Base-by-base conservation (phyloP, 2,329 filamentous ascomycete species). In the Xylaria sp. region DNA sequence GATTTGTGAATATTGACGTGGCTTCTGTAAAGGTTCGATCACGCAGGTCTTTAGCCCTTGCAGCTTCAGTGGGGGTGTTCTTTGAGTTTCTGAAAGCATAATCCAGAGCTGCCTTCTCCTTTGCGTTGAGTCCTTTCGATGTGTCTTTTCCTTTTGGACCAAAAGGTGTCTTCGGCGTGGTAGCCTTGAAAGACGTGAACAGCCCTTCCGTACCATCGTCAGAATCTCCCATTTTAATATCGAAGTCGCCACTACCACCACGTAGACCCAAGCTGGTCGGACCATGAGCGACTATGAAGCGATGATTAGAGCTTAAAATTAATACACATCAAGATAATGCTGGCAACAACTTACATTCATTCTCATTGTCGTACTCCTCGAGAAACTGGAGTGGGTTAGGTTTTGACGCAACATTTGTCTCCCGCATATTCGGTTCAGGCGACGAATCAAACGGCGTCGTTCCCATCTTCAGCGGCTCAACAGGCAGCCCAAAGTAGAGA, bases 401-500 rank as follows among this genome's bases (percentile, higher is more conserved):
- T 0, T 59, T 14, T 21, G 58, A 14, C 6, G 33, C 14, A 12
- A 38, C 3, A 0, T 52, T n/a, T 8, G 69, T 60, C 8, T 52
- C 47, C 17, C 57, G 12, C 8, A 64, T 57, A 6, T 68, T 65
- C 15, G 64, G 28, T 25, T 70, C 68, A 9, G 46, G 33, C 11
- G 60, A 38, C 7, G 33, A 17, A 1, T 43, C 19, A 25, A 35
- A 21, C 37, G 70, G 51, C 35, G 19, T 14, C 1, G 31, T 61
- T 23, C 75, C 69, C 2, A 72, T 68, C 42, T 74, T 72, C 28
- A 79, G 66, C 0, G 82, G 80, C 52, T 78, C 78, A 2, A 82
- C 73, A 0, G 80, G 79, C 5, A 83, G 67, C 0, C 81, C 82
- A 61, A 83, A 83, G 68, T 79, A 82, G 46, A 82, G 72, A 72